Evolutionary conservation across 83 land plant genomes (phyloP).

Genomic region (Diphasiastrum complanatum): DNA sequence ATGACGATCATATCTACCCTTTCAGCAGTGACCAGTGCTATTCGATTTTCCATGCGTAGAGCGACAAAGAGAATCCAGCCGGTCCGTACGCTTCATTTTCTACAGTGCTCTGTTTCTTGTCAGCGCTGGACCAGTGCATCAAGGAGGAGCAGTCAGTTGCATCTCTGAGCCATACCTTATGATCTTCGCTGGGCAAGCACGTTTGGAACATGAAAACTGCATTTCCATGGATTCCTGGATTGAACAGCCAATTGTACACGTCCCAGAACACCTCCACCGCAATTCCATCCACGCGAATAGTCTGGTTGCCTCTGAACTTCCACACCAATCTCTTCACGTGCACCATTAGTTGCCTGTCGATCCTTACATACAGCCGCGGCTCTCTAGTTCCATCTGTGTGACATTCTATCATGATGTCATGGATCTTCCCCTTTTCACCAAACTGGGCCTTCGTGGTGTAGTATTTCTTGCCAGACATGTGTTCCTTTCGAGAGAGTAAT

Average conservation of each 20-base stretch:
- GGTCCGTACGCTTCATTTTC: background rate
- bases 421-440: conserved; percentile 9
- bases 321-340: conserved; percentile 43
- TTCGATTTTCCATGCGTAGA: conserved; percentile 47
- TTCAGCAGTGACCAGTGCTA: no score
- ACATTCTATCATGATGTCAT: conserved; percentile 19
- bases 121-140: no score
- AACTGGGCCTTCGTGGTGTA: conserved; percentile 24
- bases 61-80: conserved; percentile 39
- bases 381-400: conserved; percentile 13
- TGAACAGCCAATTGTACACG: conserved; percentile 45
- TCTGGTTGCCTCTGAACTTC: conserved; percentile 51
- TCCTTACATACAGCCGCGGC: conserved; percentile 27
- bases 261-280: conserved; percentile 50
- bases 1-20: no score
- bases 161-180: background rate
- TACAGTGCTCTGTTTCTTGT: conserved; percentile 14
- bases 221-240: conserved; percentile 11
- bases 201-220: conserved; percentile 46
- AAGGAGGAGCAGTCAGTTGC: conserved; percentile 22
- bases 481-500: conserved; percentile 12
- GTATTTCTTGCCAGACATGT: conserved; percentile 18
- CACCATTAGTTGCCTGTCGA: conserved; percentile 30
- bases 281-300: conserved; percentile 28
- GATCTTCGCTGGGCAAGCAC: background rate